These are phyloP conservation scores for Nematodospora valgi DNA, from an alignment of 805 yeast species.

Conservation along the genomic window DNA sequence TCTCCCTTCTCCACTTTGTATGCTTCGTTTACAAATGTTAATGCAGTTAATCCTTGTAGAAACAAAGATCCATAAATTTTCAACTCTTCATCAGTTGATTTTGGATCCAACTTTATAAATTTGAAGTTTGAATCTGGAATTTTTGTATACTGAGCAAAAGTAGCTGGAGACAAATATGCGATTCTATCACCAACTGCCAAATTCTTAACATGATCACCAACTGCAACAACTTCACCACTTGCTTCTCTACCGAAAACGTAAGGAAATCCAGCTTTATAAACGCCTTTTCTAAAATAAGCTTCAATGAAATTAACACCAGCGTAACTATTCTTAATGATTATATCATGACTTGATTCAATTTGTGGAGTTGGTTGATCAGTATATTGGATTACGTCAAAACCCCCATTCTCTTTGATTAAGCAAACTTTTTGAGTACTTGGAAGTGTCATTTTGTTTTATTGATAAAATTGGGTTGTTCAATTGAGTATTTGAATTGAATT, in stretches of 20 bases:
- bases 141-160: slow-evolving; percentile 76
- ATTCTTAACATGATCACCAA: slow-evolving; percentile 54
- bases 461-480: neutral
- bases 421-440: slow-evolving; percentile 59
- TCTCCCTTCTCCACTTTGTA: slow-evolving; percentile 69
- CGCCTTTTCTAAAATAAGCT: slow-evolving; percentile 74
- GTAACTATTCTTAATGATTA: slow-evolving; percentile 69
- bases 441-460: slow-evolving; percentile 18
- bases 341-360: slow-evolving; percentile 46
- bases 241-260: slow-evolving; percentile 71
- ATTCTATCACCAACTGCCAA: slow-evolving; percentile 70
- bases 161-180: slow-evolving; percentile 46
- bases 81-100: slow-evolving; percentile 45
- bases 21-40: slow-evolving; percentile 65
- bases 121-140: slow-evolving; percentile 22
- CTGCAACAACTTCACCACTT: slow-evolving; percentile 62
- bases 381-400: slow-evolving; percentile 56
- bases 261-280: slow-evolving; percentile 62
- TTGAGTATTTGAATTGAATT: too few species aligned
- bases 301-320: slow-evolving; percentile 86
- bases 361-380: slow-evolving; percentile 57
- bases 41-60: slow-evolving; percentile 77
- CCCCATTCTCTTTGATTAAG: slow-evolving; percentile 53
- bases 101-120: slow-evolving; percentile 46
- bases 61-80: slow-evolving; percentile 58